phyloP scores from a whole-genome alignment of 2,329 filamentous ascomycete genomes.

The Monilinia fructicola region DNA sequence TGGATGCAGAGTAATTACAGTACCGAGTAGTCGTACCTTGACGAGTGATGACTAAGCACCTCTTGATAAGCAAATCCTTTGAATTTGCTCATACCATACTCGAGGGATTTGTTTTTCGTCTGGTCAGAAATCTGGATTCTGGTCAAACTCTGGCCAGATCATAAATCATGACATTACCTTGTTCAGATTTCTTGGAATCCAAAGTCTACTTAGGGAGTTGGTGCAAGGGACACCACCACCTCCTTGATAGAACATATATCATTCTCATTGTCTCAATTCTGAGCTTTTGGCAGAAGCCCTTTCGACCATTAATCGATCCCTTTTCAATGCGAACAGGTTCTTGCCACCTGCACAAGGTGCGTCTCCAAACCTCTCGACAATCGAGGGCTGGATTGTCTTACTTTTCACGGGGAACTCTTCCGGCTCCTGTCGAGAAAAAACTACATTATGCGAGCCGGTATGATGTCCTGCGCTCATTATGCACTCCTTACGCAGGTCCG shows the following conservation, averaged over 20 bases:
- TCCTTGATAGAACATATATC: slow-evolving; percentile 18
- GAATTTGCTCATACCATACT: background rate
- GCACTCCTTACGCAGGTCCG: slow-evolving; percentile 14
- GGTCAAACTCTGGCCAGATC: background rate
- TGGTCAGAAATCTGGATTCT: background rate
- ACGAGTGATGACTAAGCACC: slow-evolving; percentile 3
- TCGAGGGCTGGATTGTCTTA: background rate
- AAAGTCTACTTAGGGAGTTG: background rate
- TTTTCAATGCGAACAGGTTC: too few relatives aligned
- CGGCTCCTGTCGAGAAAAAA: background rate
- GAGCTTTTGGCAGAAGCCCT: background rate
- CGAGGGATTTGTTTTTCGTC: background rate
- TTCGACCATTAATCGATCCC: slow-evolving; percentile 2
- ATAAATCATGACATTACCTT: background rate
- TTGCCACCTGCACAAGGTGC: slow-evolving; percentile 6
- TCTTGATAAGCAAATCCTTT: slow-evolving; percentile 3
- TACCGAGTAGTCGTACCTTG: background rate
- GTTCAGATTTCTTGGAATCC: background rate
- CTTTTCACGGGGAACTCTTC: slow-evolving; percentile 13
- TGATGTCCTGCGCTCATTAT: slow-evolving; percentile 5
- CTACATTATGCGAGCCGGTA: background rate
- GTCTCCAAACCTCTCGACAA: background rate
- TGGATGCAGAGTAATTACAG: too few relatives aligned
- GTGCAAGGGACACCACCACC: slow-evolving; percentile 16
- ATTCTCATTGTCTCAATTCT: slow-evolving; percentile 14